These are phyloP conservation scores for Dalechampia spathulata DNA, from an alignment of 441 rosid genomes.

Conservation along the genomic window DNA sequence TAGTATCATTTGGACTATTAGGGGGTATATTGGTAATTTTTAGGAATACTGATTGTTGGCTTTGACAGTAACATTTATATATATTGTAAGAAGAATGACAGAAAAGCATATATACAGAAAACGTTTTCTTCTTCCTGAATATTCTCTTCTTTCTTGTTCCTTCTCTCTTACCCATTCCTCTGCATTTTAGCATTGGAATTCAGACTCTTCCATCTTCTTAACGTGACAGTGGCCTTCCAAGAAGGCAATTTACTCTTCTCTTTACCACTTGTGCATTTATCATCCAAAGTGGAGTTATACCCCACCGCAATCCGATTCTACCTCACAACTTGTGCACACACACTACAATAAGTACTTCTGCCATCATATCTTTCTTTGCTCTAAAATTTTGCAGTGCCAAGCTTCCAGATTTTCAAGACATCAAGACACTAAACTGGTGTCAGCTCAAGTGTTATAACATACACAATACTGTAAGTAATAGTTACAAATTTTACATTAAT, in stretches of 20 bases:
- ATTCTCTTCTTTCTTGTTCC: too few species aligned
- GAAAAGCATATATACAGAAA: too few species aligned
- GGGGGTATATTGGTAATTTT: too few species aligned
- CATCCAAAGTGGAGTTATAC: not conserved
- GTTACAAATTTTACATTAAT: not conserved
- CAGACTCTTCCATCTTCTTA: too few species aligned
- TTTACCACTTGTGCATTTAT: not conserved
- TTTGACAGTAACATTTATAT: too few species aligned
- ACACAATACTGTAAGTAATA: too few species aligned
- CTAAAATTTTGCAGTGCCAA: not conserved
- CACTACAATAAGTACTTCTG: not conserved
- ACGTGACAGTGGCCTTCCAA: not conserved
- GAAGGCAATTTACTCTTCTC: not conserved
- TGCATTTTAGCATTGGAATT: too few species aligned
- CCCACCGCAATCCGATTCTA: not conserved
- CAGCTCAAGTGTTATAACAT: not conserved
- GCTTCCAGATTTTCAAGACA: not conserved
- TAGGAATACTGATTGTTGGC: too few species aligned
- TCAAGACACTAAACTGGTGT: not conserved
- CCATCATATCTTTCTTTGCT: not conserved
- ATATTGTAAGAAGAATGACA: too few species aligned
- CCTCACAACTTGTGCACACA: not conserved
- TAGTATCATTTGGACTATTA: too few species aligned
- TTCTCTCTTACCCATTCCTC: too few species aligned
- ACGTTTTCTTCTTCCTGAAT: too few species aligned